A percentile compares a stretch with the other conserved stretches of the same genome.
Evolutionary conservation across 345 rosid species (phyloP).

Genomic region (Abelmoschus esculentus): DNA sequence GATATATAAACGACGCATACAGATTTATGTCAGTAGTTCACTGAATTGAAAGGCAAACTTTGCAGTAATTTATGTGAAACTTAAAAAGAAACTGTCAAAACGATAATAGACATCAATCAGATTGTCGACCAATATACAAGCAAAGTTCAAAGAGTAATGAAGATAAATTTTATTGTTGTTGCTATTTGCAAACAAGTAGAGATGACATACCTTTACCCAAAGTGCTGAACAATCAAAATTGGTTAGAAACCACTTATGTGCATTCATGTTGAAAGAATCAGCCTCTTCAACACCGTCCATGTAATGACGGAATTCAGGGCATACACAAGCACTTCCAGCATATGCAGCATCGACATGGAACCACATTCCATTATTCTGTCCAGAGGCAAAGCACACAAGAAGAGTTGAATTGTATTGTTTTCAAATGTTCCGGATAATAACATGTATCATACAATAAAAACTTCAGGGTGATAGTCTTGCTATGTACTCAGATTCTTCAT

Average conservation of each 20-base stretch:
- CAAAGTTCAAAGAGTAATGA: background rate
- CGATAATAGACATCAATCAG: background rate
- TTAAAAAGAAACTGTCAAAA: background rate
- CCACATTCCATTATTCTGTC: slow-evolving; percentile 67
- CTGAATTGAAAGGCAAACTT: background rate
- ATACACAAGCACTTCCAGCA: slow-evolving; percentile 90
- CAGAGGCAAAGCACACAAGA: slow-evolving; percentile 9
- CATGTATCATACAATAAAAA: background rate
- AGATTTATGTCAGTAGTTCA: slow-evolving; percentile 2
- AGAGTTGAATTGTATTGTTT: background rate
- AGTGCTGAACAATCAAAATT: slow-evolving; percentile 81
- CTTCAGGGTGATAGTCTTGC: background rate
- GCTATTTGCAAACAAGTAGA: background rate
- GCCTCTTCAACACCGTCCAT: slow-evolving; percentile 82
- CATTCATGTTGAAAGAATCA: slow-evolving; percentile 89
- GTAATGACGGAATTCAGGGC: slow-evolving; percentile 73
- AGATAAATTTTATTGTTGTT: background rate
- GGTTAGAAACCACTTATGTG: slow-evolving; percentile 89
- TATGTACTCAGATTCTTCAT: background rate
- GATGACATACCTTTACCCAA: slow-evolving; percentile 70
- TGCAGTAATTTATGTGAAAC: background rate
- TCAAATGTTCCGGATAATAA: background rate
- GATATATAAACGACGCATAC: background rate
- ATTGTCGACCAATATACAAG: background rate
- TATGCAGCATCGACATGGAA: slow-evolving; percentile 90